A percentile compares a stretch with the other conserved stretches of the same genome.
These are phyloP conservation scores for Sparassis latifolia DNA, from an alignment of 1,284 basidiomycete genomes.

Conservation along the genomic window DNA sequence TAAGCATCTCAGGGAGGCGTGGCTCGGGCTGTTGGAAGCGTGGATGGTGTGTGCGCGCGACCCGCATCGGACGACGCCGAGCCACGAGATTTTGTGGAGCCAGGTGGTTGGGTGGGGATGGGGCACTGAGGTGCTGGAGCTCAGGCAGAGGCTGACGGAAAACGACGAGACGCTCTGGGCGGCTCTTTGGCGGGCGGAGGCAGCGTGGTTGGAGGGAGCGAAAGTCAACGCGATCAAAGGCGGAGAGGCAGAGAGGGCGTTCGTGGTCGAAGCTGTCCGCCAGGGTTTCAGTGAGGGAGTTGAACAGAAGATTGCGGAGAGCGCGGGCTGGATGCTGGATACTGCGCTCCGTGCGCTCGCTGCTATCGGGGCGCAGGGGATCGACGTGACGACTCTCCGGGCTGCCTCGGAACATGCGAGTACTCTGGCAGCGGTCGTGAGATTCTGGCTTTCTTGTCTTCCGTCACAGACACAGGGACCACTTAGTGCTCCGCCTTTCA, in stretches of 20 bases:
- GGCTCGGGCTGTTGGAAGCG: constrained; percentile 48
- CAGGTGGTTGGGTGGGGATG: constrained; percentile 76
- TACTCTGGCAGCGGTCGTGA: constrained; percentile 43
- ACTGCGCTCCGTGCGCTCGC: constrained; percentile 13
- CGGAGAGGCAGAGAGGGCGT: constrained; percentile 56
- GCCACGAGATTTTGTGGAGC: constrained; percentile 88
- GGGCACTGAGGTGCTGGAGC: constrained; percentile 49
- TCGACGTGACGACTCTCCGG: constrained; percentile 17
- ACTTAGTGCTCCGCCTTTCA: constrained; percentile 41
- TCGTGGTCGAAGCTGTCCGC: constrained; percentile 29
- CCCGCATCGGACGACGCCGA: constrained; percentile 81
- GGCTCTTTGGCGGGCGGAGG: constrained; percentile 47
- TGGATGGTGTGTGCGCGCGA: constrained; percentile 86
- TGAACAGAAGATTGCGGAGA: constrained; percentile 32
- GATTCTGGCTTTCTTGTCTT: constrained; percentile 57
- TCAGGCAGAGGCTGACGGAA: constrained; percentile 24
- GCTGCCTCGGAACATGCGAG: constrained; percentile 28
- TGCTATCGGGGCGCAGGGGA: constrained; percentile 8
- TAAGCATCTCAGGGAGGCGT: constrained; percentile 36
- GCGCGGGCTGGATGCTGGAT: constrained; percentile 30
- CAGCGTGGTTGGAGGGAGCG: constrained; percentile 72
- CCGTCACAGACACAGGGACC: constrained; percentile 33
- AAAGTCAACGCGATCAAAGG: constrained; percentile 61
- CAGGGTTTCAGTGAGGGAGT: constrained; percentile 35
- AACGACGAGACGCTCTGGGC: constrained; percentile 29